phyloP scores from a whole-genome alignment of 202 grass and related monocot genomes.

The Carex sylvatica region DNA sequence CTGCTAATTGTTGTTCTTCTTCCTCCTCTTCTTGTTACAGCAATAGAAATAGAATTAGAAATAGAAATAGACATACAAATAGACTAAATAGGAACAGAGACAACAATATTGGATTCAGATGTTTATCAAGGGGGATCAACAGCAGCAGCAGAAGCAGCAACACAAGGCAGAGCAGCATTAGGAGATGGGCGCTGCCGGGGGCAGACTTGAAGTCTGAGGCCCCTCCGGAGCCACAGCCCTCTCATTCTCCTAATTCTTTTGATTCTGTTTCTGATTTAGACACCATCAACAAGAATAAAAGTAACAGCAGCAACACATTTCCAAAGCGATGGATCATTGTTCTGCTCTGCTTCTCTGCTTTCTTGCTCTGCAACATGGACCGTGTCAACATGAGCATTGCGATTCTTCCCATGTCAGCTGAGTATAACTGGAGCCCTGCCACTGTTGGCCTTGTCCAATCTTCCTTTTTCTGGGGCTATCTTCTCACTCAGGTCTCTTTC shows the following conservation, averaged over 20 bases:
- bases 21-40: not conserved
- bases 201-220: slow-evolving; percentile 5
- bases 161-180: not conserved
- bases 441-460: slow-evolving; percentile 90
- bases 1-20: not conserved
- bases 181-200: not conserved
- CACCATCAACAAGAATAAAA: not conserved
- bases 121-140: not conserved
- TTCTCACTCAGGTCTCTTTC: slow-evolving; percentile 72
- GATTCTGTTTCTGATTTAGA: not conserved
- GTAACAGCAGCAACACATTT: slow-evolving; percentile 33
- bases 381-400: slow-evolving; percentile 99
- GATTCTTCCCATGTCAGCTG: slow-evolving; percentile 87
- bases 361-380: slow-evolving; percentile 98
- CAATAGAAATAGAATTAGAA: not conserved
- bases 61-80: not conserved
- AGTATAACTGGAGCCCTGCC: slow-evolving; percentile 80
- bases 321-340: slow-evolving; percentile 89
- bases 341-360: slow-evolving; percentile 92
- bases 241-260: too few species aligned
- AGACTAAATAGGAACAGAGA: not conserved
- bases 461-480: slow-evolving; percentile 99
- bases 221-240: not conserved
- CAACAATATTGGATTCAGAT: not conserved
- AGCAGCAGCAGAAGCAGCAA: not conserved